Conservation (phyloP, 2,329 filamentous ascomycete species). For the Colletotrichum filicis region DNA sequence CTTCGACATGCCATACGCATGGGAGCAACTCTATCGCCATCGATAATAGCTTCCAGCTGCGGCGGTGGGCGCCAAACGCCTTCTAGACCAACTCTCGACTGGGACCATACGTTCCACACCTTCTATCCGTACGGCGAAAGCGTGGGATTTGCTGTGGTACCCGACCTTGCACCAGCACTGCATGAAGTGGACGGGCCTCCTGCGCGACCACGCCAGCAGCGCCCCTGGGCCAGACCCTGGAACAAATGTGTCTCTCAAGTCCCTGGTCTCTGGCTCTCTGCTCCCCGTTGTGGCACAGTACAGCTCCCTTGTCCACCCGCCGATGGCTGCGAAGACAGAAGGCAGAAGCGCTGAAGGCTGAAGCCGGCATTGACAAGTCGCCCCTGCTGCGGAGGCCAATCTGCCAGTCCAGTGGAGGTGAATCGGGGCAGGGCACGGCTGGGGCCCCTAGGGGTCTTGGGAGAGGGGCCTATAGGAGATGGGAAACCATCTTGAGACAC, state of each 20-base stretch:
- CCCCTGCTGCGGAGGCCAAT: conserved; percentile 20
- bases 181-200: conserved; percentile 29
- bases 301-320: conserved; percentile 1
- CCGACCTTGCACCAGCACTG: conserved; percentile 17
- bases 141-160: conserved; percentile 13
- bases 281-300: conserved; percentile 15
- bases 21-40: conserved; percentile 12
- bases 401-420: conserved; percentile 13
- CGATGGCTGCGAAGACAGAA: conserved; percentile 14
- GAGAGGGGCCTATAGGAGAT: conserved; percentile 1
- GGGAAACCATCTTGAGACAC: conserved; percentile 33
- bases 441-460: not conserved
- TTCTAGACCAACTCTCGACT: conserved; percentile 17
- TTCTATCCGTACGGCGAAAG: not conserved
- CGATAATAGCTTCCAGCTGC: not conserved
- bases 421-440: conserved; percentile 21
- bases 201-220: conserved; percentile 19
- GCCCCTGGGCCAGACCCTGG: conserved; percentile 22
- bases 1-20: conserved; percentile 21
- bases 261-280: not conserved
- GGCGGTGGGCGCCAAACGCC: conserved; percentile 1
- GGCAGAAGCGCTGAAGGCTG: not conserved
- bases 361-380: not conserved
- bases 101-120: not conserved
- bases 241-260: not conserved